A percentile compares a stretch with the other conserved stretches of the same genome.
Conservation (phyloP, 768 basidiomycete genomes). For the Hydnomerulius pinastri region DNA sequence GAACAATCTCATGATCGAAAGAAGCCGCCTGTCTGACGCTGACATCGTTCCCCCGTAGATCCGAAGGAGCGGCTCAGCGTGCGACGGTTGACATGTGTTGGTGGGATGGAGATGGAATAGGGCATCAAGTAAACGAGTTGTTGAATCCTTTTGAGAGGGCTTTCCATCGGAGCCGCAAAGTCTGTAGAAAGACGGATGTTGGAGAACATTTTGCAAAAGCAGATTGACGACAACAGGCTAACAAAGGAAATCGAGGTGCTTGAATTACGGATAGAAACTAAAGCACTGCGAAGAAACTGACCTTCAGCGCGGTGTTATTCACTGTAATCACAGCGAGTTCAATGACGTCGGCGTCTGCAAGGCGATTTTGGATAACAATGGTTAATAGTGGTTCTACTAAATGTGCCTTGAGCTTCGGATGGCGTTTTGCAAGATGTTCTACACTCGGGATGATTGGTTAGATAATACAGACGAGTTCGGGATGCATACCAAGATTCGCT, state of each 20-base stretch:
- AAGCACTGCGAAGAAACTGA: conserved; percentile 27
- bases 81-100: conserved; percentile 84
- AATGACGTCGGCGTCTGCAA: conserved; percentile 45
- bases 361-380: conserved; percentile 60
- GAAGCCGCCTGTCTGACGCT: conserved; percentile 59
- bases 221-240: conserved; percentile 75
- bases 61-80: conserved; percentile 73
- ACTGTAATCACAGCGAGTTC: conserved; percentile 46
- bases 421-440: no score
- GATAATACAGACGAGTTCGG: no score
- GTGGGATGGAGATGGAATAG: conserved; percentile 77
- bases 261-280: not conserved
- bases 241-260: not conserved
- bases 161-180: conserved; percentile 33
- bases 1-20: conserved; percentile 79
- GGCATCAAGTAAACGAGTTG: conserved; percentile 58
- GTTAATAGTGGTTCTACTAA: no score
- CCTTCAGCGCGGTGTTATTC: conserved; percentile 59
- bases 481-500: no score
- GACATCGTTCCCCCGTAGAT: conserved; percentile 80
- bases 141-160: conserved; percentile 40
- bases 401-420: no score
- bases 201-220: conserved; percentile 72
- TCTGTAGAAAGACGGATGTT: conserved; percentile 63
- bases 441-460: no score